Base-by-base conservation (phyloP, 2,329 filamentous ascomycete genomes). In the Penicillium sp. region DNA sequence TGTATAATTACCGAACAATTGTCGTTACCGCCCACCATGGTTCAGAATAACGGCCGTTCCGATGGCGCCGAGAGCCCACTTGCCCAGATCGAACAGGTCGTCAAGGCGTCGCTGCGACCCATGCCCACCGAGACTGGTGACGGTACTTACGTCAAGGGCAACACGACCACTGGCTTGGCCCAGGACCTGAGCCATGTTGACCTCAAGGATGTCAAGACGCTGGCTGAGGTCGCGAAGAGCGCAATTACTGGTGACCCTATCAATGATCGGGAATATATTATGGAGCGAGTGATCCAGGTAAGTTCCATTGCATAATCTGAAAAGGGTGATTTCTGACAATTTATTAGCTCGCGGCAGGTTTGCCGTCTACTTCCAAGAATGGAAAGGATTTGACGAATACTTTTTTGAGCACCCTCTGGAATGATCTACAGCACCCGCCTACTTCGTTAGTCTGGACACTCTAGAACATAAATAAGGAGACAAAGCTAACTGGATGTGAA, bases 251-350 rank as follows among this genome's bases (percentile, higher is more conserved):
- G 84, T 2, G 77, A 84, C 45, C 81, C 81, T 7, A 74, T 85
- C 16, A 80, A 90, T 67, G 88, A 90, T 69, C 87, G 84, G 70
- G 81, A 82, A 1, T 87, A 87, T 68, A 75, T 85, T 13, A 87
- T 87, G 84, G 85, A 88, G 69, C 77, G 80, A 26, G 71, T 87
- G 60, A 82, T 88, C 53, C 76, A 81, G 61, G 76, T 80, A 59
- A 55, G 51, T 46, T 35, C 26, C 25, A 22, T 6, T 7, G 1
- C 11, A 7, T 45, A 30, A 30, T 14, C 22, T 52, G 22, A 42
- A 25, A 49, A 28, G 26, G 28, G 22, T 8, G 13, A 16, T 25
- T 28, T 46, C 59, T 65, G 30, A 66, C 28, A 14, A 4, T 16
- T 52, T 26, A n/a, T 52, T 58, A 77, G 75, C 67, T 79, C 54